Evolutionary conservation across 2,329 filamentous ascomycete genomes (phyloP).

Genomic region (Alternaria sp.): DNA sequence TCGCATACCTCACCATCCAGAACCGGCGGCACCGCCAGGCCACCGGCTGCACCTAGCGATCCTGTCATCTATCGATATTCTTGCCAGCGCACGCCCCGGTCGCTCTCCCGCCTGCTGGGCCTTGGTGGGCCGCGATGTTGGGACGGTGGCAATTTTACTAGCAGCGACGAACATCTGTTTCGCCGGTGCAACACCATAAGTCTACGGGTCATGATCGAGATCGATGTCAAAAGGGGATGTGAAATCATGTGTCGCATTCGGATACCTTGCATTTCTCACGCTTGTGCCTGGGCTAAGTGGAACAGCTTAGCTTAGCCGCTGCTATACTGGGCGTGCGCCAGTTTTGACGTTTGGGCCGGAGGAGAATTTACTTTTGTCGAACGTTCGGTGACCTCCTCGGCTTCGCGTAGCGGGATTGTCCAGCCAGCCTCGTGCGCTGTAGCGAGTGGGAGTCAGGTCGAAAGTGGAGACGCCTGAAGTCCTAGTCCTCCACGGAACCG

Average conservation of each 20-base stretch:
- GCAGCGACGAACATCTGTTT: constrained; percentile 8
- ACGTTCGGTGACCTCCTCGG: constrained; percentile 8
- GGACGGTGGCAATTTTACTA: constrained; percentile 4
- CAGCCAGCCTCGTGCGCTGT: constrained; percentile 8
- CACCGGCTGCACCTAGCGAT: constrained; percentile 8
- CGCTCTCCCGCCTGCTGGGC: constrained; percentile 13
- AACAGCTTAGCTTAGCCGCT: constrained; percentile 12
- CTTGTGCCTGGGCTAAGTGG: constrained; percentile 13
- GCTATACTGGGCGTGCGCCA: constrained; percentile 12
- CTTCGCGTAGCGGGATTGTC: constrained; percentile 9
- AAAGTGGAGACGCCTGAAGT: constrained; percentile 1
- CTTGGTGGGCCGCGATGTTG: constrained; percentile 10
- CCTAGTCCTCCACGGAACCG: constrained; percentile 5
- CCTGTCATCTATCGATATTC: constrained; percentile 11
- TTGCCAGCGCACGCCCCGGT: constrained; percentile 14
- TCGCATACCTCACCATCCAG: constrained; percentile 12
- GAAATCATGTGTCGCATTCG: constrained; percentile 3
- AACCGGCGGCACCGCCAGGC: constrained; percentile 9
- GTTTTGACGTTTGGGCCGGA: constrained; percentile 9
- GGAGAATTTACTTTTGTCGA: constrained; percentile 12
- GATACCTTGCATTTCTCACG: constrained; percentile 4
- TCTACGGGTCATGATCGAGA: constrained; percentile 5
- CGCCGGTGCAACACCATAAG: constrained; percentile 4
- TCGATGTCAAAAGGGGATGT: constrained; percentile 1
- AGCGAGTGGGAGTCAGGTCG: constrained; percentile 3